phyloP scores from a whole-genome alignment of 306 rosid species.

The Glycine latifolia region DNA sequence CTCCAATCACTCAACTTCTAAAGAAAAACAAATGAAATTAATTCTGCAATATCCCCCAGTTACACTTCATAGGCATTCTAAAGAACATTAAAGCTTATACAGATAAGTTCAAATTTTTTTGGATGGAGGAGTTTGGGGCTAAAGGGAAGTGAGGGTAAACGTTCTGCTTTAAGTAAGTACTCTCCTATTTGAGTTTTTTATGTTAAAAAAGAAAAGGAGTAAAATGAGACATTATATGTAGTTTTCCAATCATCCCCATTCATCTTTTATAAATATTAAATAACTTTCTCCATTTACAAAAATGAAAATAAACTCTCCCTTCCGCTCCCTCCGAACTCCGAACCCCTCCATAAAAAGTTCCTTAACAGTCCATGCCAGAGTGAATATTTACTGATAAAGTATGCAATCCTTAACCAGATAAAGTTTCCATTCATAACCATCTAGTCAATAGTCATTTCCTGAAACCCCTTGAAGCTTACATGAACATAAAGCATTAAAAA shows the following conservation, averaged over 20 bases:
- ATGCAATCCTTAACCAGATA: conserved; percentile 32
- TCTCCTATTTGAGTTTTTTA: neutral
- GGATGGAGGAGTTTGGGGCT: conserved; percentile 6
- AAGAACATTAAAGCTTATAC: conserved; percentile 33
- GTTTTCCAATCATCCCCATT: conserved; percentile 21
- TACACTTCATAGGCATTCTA: conserved; percentile 11
- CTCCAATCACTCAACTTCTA: conserved; percentile 44
- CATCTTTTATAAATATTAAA: conserved; percentile 22
- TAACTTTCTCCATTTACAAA: conserved; percentile 16
- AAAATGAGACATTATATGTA: neutral
- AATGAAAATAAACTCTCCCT: conserved; percentile 1
- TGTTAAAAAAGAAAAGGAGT: neutral
- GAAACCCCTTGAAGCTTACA: conserved; percentile 23
- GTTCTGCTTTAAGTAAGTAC: neutral
- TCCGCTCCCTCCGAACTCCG: neutral
- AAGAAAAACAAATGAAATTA: conserved; percentile 38
- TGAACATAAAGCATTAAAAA: conserved; percentile 7
- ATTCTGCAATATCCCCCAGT: conserved; percentile 9
- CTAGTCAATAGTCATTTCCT: conserved; percentile 35
- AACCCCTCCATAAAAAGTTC: neutral
- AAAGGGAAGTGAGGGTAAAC: neutral
- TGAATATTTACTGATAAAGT: conserved; percentile 5
- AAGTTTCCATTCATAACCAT: conserved; percentile 18
- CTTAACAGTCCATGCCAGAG: conserved; percentile 10
- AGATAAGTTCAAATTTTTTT: neutral